Conservation (phyloP, 2,329 filamentous ascomycete species). For the Leptographium radiaticola region DNA sequence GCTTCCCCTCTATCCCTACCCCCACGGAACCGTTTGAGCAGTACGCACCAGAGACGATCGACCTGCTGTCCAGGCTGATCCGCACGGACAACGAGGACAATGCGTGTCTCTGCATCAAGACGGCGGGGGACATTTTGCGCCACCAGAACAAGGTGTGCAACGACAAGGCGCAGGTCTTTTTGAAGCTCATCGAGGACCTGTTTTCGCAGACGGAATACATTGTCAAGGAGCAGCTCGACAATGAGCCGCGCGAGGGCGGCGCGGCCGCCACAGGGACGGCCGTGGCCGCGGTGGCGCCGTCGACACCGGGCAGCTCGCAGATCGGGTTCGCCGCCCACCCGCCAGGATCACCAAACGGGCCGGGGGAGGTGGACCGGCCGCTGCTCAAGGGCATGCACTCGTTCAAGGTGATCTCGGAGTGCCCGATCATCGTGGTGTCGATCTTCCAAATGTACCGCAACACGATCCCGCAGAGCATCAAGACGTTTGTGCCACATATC, state of each 20-base stretch:
- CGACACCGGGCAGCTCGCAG: slow-evolving; percentile 51
- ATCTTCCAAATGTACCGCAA: slow-evolving; percentile 87
- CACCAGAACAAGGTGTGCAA: slow-evolving; percentile 74
- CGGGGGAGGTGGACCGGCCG: slow-evolving; percentile 71
- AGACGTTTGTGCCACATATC: slow-evolving; percentile 84
- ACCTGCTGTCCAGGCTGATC: slow-evolving; percentile 79
- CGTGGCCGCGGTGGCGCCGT: slow-evolving; percentile 33
- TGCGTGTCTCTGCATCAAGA: slow-evolving; percentile 95
- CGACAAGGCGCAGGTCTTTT: slow-evolving; percentile 74
- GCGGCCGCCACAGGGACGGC: not conserved
- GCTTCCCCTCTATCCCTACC: slow-evolving; percentile 57
- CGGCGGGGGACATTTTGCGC: slow-evolving; percentile 90
- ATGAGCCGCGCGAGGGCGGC: slow-evolving; percentile 37
- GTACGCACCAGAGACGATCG: slow-evolving; percentile 78
- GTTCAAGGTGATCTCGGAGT: slow-evolving; percentile 96
- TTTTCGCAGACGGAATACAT: slow-evolving; percentile 92
- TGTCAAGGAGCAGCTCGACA: slow-evolving; percentile 90
- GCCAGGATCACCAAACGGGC: slow-evolving; percentile 79
- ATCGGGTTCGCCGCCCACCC: slow-evolving; percentile 57
- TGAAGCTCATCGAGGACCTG: slow-evolving; percentile 86
- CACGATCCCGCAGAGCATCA: slow-evolving; percentile 73
- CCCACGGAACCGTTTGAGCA: slow-evolving; percentile 74
- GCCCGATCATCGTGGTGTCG: slow-evolving; percentile 95
- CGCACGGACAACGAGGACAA: slow-evolving; percentile 96
- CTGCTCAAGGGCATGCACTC: slow-evolving; percentile 92